A percentile compares a stretch with the other conserved stretches of the same genome.
These are phyloP conservation scores for Cephalotrichum gorgonifer DNA, from an alignment of 2,329 filamentous ascomycete genomes.

Conservation along the genomic window DNA sequence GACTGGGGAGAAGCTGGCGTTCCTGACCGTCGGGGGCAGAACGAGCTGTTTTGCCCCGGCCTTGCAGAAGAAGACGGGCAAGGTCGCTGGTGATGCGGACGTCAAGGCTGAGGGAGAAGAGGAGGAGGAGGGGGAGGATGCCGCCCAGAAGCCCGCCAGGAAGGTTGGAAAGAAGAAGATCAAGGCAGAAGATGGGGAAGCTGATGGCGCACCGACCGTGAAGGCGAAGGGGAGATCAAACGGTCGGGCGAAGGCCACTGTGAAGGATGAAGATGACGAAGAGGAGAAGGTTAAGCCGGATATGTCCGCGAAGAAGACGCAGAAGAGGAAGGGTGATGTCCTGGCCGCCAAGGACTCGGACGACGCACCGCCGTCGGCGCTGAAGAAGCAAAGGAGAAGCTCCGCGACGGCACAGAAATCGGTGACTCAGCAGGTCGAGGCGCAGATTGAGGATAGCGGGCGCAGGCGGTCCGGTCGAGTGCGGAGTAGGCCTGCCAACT, in stretches of 20 bases:
- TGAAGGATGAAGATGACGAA: conserved; percentile 13
- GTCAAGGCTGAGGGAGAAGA: too few species aligned
- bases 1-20: conserved; percentile 74
- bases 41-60: conserved; percentile 83
- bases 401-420: too few species aligned
- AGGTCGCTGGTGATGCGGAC: conserved; percentile 9
- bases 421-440: neutral
- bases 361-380: neutral
- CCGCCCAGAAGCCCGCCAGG: conserved; percentile 14
- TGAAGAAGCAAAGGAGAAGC: conserved; percentile 1
- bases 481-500: conserved; percentile 8
- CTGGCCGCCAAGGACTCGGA: neutral
- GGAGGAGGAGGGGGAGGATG: conserved; percentile 17
- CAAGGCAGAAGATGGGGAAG: conserved; percentile 18
- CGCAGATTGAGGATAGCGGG: neutral
- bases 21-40: conserved; percentile 79
- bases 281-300: conserved; percentile 1
- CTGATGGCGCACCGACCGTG: conserved; percentile 5
- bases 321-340: neutral
- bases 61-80: conserved; percentile 66
- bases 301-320: neutral
- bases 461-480: conserved; percentile 19
- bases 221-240: conserved; percentile 7
- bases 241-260: conserved; percentile 9
- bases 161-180: conserved; percentile 15